These are phyloP conservation scores for Penicillium sp. DNA, from an alignment of 2,329 filamentous ascomycete species.

Conservation along the genomic window DNA sequence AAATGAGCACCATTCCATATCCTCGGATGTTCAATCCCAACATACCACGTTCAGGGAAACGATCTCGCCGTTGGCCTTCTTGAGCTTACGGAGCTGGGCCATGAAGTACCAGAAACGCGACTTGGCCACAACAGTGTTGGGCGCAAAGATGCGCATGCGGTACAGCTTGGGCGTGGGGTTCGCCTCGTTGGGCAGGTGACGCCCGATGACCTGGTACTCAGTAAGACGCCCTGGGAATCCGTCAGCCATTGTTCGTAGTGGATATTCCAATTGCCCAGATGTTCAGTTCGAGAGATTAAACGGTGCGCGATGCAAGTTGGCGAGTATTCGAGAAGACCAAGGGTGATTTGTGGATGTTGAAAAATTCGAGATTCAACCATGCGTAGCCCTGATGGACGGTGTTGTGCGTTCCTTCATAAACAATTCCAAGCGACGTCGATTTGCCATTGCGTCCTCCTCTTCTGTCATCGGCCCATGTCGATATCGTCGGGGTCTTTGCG, in stretches of 20 bases:
- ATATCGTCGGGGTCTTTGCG: conserved; percentile 13
- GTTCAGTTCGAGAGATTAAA: conserved; percentile 11
- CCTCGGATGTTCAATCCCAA: conserved; percentile 24
- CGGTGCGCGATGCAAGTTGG: conserved; percentile 19
- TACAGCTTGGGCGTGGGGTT: conserved; percentile 98
- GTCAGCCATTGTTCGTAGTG: conserved; percentile 32
- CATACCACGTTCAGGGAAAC: conserved; percentile 93
- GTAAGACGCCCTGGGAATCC: conserved; percentile 83
- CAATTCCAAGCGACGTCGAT: neutral
- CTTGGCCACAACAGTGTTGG: conserved; percentile 97
- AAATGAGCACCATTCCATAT: conserved; percentile 17
- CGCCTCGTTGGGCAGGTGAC: conserved; percentile 95
- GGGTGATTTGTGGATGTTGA: conserved; percentile 16
- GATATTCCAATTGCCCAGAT: conserved; percentile 1
- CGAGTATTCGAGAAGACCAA: conserved; percentile 8
- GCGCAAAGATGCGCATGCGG: conserved; percentile 99
- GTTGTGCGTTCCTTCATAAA: conserved; percentile 7
- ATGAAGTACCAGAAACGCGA: conserved; percentile 99
- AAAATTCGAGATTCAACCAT: conserved; percentile 15
- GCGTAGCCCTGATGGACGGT: conserved; percentile 8
- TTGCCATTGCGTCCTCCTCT: conserved; percentile 4
- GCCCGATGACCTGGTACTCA: conserved; percentile 99
- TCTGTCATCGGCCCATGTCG: conserved; percentile 1
- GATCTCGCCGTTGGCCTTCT: conserved; percentile 99
- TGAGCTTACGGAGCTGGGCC: conserved; percentile 98